A percentile compares a stretch with the other conserved stretches of the same genome.
Evolutionary conservation across 2,329 filamentous ascomycete genomes (phyloP).

Genomic region (Cladosporium sp.): DNA sequence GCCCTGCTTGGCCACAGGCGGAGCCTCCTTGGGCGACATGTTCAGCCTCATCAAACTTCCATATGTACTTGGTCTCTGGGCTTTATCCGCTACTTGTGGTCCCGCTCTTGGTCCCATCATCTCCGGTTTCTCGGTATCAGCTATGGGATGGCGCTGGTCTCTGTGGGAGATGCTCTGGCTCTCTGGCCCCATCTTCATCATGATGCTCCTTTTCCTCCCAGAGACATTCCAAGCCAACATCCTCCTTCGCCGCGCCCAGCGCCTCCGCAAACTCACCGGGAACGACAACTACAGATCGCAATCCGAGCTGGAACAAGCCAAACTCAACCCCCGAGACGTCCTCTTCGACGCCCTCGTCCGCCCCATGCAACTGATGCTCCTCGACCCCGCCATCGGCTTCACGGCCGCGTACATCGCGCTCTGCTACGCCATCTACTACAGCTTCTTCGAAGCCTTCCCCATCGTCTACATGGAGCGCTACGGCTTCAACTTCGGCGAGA

Average conservation of each 20-base stretch:
- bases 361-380: conserved; percentile 48
- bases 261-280: conserved; percentile 60
- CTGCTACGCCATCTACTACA: conserved; percentile 58
- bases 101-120: conserved; percentile 58
- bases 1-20: conserved; percentile 58
- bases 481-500: conserved; percentile 54
- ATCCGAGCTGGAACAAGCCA: conserved; percentile 60
- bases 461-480: conserved; percentile 59
- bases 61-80: conserved; percentile 58
- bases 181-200: conserved; percentile 52
- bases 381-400: conserved; percentile 55
- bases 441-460: conserved; percentile 64
- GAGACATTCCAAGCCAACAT: conserved; percentile 59
- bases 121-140: conserved; percentile 55
- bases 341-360: conserved; percentile 57
- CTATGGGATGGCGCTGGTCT: conserved; percentile 57
- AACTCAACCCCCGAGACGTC: conserved; percentile 46
- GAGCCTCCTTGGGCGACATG: conserved; percentile 41
- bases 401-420: conserved; percentile 59
- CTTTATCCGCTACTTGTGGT: conserved; percentile 46
- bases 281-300: conserved; percentile 54
- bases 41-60: conserved; percentile 52
- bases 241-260: conserved; percentile 55
- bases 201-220: conserved; percentile 57
- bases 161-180: conserved; percentile 61